These are phyloP conservation scores for Fusarium bactridioides DNA, from an alignment of 2,329 filamentous ascomycete genomes.

Conservation along the genomic window DNA sequence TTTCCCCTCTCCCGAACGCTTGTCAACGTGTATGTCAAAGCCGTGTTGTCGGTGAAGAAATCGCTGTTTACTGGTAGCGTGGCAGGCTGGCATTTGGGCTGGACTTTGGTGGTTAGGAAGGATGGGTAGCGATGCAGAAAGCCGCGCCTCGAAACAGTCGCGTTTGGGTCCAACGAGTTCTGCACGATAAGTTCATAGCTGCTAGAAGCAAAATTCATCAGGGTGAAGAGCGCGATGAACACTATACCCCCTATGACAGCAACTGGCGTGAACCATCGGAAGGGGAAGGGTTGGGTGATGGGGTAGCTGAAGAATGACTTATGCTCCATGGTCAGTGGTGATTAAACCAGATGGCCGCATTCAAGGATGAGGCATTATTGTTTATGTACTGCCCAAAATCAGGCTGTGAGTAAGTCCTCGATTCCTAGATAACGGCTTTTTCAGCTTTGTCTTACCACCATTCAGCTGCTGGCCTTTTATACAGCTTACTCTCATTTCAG, in stretches of 20 bases:
- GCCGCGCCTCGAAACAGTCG: background rate
- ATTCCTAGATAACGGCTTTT: background rate
- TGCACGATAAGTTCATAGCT: background rate
- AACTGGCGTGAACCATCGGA: background rate
- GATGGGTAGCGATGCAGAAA: background rate
- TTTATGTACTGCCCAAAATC: background rate
- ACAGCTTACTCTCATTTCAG: background rate
- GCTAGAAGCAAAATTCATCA: background rate
- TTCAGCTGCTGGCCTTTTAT: background rate
- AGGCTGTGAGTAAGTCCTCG: background rate
- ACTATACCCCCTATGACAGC: background rate
- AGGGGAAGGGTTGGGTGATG: background rate
- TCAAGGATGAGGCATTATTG: background rate
- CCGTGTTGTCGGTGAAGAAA: background rate
- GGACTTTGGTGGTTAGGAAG: background rate
- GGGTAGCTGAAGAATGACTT: background rate
- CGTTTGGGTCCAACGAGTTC: background rate
- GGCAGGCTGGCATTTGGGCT: background rate
- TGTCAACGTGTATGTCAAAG: background rate
- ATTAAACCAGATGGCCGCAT: rapidly evolving
- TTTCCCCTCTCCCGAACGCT: background rate
- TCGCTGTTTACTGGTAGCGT: background rate
- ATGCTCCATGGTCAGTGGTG: background rate
- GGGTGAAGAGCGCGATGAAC: background rate
- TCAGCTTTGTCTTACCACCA: background rate